phyloP scores from a whole-genome alignment of 805 yeast genomes.

The Torulaspora indica region DNA sequence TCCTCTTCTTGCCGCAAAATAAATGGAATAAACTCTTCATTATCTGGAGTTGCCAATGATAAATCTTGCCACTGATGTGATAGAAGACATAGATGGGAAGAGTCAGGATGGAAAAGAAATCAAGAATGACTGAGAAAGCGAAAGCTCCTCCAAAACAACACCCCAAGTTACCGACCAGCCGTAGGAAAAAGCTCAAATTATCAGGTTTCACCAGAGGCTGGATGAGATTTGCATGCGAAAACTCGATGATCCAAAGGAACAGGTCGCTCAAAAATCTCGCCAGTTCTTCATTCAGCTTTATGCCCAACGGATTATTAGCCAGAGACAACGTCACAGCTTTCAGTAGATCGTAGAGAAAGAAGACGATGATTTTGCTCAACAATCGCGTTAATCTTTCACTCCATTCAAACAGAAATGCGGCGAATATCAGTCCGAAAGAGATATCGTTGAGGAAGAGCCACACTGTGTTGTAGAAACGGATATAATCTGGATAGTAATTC shows the following conservation, averaged over 20 bases:
- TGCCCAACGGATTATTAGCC: slow-evolving; percentile 88
- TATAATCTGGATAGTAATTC: slow-evolving; percentile 56
- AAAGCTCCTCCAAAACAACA: slow-evolving; percentile 64
- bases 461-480: slow-evolving; percentile 74
- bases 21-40: slow-evolving; percentile 72
- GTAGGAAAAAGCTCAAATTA: slow-evolving; percentile 31
- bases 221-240: slow-evolving; percentile 46
- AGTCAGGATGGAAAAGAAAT: slow-evolving; percentile 56
- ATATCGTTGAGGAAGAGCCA: slow-evolving; percentile 87
- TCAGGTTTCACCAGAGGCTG: slow-evolving; percentile 20
- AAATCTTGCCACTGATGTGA: slow-evolving; percentile 71
- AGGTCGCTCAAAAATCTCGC: slow-evolving; percentile 83
- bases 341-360: slow-evolving; percentile 40
- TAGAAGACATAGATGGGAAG: slow-evolving; percentile 75
- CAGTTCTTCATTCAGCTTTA: slow-evolving; percentile 82
- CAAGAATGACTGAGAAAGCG: slow-evolving; percentile 60
- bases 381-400: slow-evolving; percentile 37
- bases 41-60: slow-evolving; percentile 65
- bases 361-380: slow-evolving; percentile 26
- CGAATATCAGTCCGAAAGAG: slow-evolving; percentile 62
- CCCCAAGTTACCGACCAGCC: slow-evolving; percentile 38
- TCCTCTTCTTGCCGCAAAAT: slow-evolving; percentile 85
- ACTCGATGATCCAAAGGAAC: slow-evolving; percentile 75
- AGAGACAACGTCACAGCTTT: slow-evolving; percentile 59
- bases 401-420: slow-evolving; percentile 44